Conservation (phyloP, 2,329 filamentous ascomycete species). For the Fusarium drepaniforme region DNA sequence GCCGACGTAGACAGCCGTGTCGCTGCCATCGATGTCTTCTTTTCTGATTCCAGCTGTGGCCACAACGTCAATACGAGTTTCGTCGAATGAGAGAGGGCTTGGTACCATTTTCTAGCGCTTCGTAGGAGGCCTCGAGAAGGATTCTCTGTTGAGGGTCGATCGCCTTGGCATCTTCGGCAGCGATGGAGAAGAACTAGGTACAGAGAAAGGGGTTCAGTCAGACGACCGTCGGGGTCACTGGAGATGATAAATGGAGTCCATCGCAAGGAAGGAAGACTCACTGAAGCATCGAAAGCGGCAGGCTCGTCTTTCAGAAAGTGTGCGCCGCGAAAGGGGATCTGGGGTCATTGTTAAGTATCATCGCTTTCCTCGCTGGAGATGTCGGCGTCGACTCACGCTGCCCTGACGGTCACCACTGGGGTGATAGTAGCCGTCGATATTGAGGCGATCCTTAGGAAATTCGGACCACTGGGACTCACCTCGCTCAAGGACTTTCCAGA, state of each 20-base stretch:
- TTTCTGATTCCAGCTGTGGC: conserved; percentile 57
- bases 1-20: conserved; percentile 63
- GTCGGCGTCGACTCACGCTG: conserved; percentile 53
- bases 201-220: conserved; percentile 2
- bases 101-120: conserved; percentile 63
- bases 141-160: conserved; percentile 67
- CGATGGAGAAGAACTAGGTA: conserved; percentile 62
- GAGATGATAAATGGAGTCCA: not conserved
- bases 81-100: not conserved
- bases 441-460: conserved; percentile 62
- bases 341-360: conserved; percentile 14
- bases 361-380: not conserved
- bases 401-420: conserved; percentile 63
- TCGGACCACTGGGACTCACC: conserved; percentile 62
- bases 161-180: conserved; percentile 62
- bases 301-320: conserved; percentile 64
- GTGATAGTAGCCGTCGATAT: conserved; percentile 66
- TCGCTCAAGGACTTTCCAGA: conserved; percentile 62
- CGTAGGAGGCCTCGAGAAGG: conserved; percentile 63
- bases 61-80: not conserved
- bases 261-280: conserved; percentile 44
- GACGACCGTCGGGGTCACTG: not conserved
- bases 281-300: conserved; percentile 62
- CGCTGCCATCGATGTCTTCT: conserved; percentile 57
- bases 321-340: conserved; percentile 62